Evolutionary conservation across 228 moss, liverwort and hornwort genomes (phyloP).

Genomic region (Sphagnum fallax): DNA sequence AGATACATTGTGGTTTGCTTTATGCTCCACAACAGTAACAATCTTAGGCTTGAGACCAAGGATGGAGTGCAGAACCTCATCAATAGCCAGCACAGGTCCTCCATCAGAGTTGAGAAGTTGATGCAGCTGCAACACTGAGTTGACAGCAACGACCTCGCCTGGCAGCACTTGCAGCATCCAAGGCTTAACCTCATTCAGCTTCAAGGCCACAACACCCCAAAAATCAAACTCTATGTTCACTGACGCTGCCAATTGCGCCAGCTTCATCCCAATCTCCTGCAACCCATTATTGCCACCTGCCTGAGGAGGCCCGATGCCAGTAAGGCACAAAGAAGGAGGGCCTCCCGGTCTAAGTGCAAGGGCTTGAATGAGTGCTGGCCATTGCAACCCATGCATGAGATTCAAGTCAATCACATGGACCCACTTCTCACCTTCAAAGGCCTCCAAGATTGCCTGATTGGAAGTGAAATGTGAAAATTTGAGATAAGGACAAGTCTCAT

Average conservation of each 20-base stretch:
- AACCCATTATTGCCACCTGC: slow-evolving; percentile 42
- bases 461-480: slow-evolving; percentile 96
- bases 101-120: slow-evolving; percentile 49
- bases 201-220: slow-evolving; percentile 59
- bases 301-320: slow-evolving; percentile 77
- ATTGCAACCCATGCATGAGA: slow-evolving; percentile 77
- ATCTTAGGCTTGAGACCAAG: slow-evolving; percentile 63
- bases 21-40: slow-evolving; percentile 73
- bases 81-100: slow-evolving; percentile 34
- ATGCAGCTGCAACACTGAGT: slow-evolving; percentile 81
- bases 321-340: slow-evolving; percentile 65
- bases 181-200: slow-evolving; percentile 71
- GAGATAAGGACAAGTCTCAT: slow-evolving; percentile 77
- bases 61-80: slow-evolving; percentile 58
- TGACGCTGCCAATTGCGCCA: slow-evolving; percentile 59
- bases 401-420: slow-evolving; percentile 90
- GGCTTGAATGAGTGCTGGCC: slow-evolving; percentile 90
- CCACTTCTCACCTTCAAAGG: slow-evolving; percentile 65
- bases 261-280: slow-evolving; percentile 69
- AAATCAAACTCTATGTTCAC: slow-evolving; percentile 77
- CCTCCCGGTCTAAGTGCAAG: slow-evolving; percentile 69
- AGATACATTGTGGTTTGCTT: slow-evolving; percentile 72
- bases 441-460: slow-evolving; percentile 87
- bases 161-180: slow-evolving; percentile 70
- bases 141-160: slow-evolving; percentile 77